Percentiles rank a stretch among this genome's conserved stretches.
These are phyloP conservation scores for Nephelium lappaceum DNA, from an alignment of 345 rosid species.

Conservation along the genomic window DNA sequence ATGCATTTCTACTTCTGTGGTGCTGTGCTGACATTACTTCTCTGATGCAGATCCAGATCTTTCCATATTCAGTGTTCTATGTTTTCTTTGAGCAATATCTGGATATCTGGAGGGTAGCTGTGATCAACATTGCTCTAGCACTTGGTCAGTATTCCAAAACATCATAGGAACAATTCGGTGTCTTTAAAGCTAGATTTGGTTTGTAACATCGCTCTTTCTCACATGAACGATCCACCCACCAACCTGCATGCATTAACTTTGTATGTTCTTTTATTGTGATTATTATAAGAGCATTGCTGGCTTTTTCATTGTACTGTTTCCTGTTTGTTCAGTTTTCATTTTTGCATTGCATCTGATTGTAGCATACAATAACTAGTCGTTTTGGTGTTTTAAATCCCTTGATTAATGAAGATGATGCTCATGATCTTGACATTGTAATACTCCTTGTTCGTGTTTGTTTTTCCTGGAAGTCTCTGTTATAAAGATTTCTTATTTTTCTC, in stretches of 20 bases:
- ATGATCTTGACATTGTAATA: background rate
- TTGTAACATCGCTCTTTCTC: background rate
- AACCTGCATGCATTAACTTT: background rate
- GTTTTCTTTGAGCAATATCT: slow-evolving; percentile 97
- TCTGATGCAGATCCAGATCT: slow-evolving; percentile 74
- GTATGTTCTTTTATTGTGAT: too few relatives aligned
- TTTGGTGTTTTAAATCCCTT: too few relatives aligned
- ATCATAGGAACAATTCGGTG: background rate
- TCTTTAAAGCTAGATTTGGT: slow-evolving; percentile 3
- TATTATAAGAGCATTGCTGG: too few relatives aligned
- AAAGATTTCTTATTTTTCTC: background rate
- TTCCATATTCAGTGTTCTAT: slow-evolving; percentile 93
- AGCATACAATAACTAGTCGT: too few relatives aligned
- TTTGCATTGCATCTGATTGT: too few relatives aligned
- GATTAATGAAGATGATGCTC: too few relatives aligned
- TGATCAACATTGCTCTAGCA: slow-evolving; percentile 79
- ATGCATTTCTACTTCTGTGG: background rate
- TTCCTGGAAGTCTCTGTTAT: background rate
- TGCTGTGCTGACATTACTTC: slow-evolving; percentile 23
- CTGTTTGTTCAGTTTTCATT: too few relatives aligned
- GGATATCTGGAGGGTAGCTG: slow-evolving; percentile 87
- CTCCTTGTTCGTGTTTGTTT: background rate
- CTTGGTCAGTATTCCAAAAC: slow-evolving; percentile 59
- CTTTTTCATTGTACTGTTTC: too few relatives aligned
- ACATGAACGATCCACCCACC: background rate